Evolutionary conservation across 306 rosid species (phyloP), one percentile per base, ranked within the genome.

Genomic region (Quercus cerris): DNA sequence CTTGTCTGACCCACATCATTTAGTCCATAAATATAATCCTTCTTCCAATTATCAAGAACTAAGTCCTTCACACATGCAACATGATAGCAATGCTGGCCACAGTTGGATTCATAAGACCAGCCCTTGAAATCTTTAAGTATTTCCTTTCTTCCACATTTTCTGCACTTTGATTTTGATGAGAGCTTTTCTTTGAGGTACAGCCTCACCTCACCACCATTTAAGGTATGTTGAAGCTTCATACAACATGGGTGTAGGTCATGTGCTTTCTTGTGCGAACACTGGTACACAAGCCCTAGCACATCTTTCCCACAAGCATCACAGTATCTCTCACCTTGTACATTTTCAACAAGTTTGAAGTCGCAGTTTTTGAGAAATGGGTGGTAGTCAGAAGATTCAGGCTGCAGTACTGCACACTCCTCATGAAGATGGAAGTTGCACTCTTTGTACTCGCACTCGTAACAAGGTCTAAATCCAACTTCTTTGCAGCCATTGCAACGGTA

Each of bases 221-320:
- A 57, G 17, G n/a, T 82, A 1, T 10, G 3, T 70, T 64, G 73
- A 10, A 89, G 76, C 15, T 63, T 70, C 23, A 89, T 17, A 25
- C 92, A 89, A 19, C 84, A 82, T 1, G 92, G 90, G 41, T 86
- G 92, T 0, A 89, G 46, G 59, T 84, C 88, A 18, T 38, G 75
- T 0, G 62, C 78, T 0, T 82, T 28, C 41, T 2, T 76, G 0
- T 19, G 67, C 3, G 78, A 8, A 71, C 90, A 86, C 41, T 86
- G 85, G 70, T 82, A 86, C 1, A 79, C 82, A 64, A 82, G 80
- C 51, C 90, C 90, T 74, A 46, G n/a, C 62, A 86, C 78, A 81
- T 89, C 88, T 27, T 81, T 80, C 46, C 90, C 90, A 22, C 92
- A 86, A 23, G 80, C 92, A 76, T 86, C 90, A 15, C 90, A 89